A percentile compares a stretch with the other conserved stretches of the same genome.
Conservation (phyloP, 2,329 filamentous ascomycete species). For the Bipolaris sorokiniana region DNA sequence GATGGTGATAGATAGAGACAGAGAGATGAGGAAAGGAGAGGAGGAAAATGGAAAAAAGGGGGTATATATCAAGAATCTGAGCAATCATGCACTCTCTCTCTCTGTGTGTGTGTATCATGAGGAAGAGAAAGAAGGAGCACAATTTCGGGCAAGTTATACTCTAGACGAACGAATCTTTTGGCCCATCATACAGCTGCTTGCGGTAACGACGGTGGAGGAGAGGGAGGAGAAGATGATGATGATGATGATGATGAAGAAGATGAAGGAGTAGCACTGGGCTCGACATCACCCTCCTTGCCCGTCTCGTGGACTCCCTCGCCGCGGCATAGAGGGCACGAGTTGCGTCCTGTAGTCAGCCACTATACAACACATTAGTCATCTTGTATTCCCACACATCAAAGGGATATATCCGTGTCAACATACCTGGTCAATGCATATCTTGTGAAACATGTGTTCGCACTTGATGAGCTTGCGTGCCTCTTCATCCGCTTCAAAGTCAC, state of each 20-base stretch:
- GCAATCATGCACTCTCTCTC: not conserved
- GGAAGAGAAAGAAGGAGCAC: too few relatives aligned
- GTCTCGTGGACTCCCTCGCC: slow-evolving; percentile 64
- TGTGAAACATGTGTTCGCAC: slow-evolving; percentile 71
- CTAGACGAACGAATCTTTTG: not conserved
- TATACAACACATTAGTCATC: slow-evolving; percentile 49
- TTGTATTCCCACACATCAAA: not conserved
- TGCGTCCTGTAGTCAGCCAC: slow-evolving; percentile 72
- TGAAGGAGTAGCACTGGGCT: slow-evolving; percentile 7
- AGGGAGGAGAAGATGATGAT: too few relatives aligned
- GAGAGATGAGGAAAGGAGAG: not conserved
- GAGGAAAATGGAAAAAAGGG: slow-evolving; percentile 13
- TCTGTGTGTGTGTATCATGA: too few relatives aligned
- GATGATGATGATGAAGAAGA: too few relatives aligned
- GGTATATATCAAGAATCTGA: slow-evolving; percentile 25
- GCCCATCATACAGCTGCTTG: slow-evolving; percentile 15
- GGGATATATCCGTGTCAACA: slow-evolving; percentile 26
- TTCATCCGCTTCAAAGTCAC: slow-evolving; percentile 68
- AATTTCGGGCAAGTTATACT: too few relatives aligned
- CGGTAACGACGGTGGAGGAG: slow-evolving; percentile 9
- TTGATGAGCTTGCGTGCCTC: slow-evolving; percentile 66
- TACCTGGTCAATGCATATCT: slow-evolving; percentile 73
- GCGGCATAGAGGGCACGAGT: slow-evolving; percentile 67
- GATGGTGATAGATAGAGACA: too few relatives aligned
- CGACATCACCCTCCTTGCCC: slow-evolving; percentile 24